A percentile compares a stretch with the other conserved stretches of the same genome.
These are phyloP conservation scores for Chlorokybus atmophyticus DNA, from an alignment of 139 green algal genomes.

Conservation along the genomic window DNA sequence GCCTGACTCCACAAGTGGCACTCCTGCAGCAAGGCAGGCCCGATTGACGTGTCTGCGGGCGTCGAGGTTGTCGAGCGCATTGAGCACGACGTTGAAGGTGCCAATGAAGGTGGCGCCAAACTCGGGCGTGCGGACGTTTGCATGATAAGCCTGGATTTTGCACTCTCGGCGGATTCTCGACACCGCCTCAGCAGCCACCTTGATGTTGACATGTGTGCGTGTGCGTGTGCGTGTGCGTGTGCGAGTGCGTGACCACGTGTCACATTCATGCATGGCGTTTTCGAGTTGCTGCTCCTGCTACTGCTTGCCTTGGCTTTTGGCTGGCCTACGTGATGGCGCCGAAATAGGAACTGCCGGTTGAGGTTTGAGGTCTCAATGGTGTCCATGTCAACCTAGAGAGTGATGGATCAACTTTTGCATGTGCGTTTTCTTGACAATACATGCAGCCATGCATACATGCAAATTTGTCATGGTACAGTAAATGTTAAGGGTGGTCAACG, in stretches of 20 bases:
- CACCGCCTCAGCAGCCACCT: constrained; percentile 68
- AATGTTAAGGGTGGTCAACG: constrained; percentile 1
- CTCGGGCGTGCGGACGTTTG: constrained; percentile 55
- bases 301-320: constrained; percentile 64
- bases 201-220: neutral
- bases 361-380: constrained; percentile 98
- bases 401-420: too few relatives aligned
- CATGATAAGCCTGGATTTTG: constrained; percentile 60
- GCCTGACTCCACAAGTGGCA: constrained; percentile 85
- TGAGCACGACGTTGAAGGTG: constrained; percentile 84
- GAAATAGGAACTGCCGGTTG: constrained; percentile 97
- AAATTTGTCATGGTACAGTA: constrained; percentile 3
- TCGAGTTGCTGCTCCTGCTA: neutral
- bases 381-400: constrained; percentile 92
- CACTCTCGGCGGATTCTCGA: constrained; percentile 38
- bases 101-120: constrained; percentile 82
- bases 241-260: too few relatives aligned
- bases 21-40: constrained; percentile 68
- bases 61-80: constrained; percentile 95
- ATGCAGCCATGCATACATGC: neutral
- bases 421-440: constrained; percentile 9
- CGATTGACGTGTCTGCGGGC: constrained; percentile 80
- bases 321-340: constrained; percentile 79
- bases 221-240: too few relatives aligned
- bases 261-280: too few relatives aligned